Percentiles rank a stretch among this genome's conserved stretches.
Evolutionary conservation across 129 eudicot species (phyloP).

Genomic region (Kitagawia praeruptora): DNA sequence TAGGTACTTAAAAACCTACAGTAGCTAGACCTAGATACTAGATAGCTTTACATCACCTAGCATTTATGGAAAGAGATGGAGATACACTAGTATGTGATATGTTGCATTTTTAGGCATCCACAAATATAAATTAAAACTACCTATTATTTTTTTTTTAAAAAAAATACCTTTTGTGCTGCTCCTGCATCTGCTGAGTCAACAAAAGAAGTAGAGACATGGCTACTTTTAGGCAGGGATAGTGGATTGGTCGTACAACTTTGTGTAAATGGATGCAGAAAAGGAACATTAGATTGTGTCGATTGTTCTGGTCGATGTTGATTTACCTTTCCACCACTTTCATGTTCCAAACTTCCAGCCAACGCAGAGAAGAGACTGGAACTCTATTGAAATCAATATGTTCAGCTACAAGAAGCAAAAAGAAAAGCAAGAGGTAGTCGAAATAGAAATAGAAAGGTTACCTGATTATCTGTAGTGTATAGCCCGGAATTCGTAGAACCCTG

Average conservation of each 20-base stretch:
- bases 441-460: conserved; percentile 16
- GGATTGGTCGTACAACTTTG: conserved; percentile 14
- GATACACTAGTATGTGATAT: not conserved
- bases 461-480: conserved; percentile 15
- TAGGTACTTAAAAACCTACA: not conserved
- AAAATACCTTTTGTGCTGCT: conserved; percentile 28
- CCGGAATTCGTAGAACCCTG: conserved; percentile 18
- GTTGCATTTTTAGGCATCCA: not conserved
- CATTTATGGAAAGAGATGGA: not conserved
- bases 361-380: conserved; percentile 21
- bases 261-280: conserved; percentile 16
- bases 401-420: not conserved
- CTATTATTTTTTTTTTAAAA: not conserved
- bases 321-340: conserved; percentile 10
- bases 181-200: conserved; percentile 16
- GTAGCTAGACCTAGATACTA: not conserved
- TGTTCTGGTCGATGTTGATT: conserved; percentile 1
- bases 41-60: not conserved
- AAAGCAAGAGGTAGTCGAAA: not conserved
- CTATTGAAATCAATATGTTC: conserved; percentile 13
- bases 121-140: not conserved
- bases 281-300: conserved; percentile 3
- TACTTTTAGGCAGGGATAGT: conserved; percentile 16
- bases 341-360: conserved; percentile 20
- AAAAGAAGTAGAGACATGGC: conserved; percentile 10